Percentiles rank a stretch among this genome's conserved stretches.
Conservation (phyloP, 768 basidiomycete genomes). For the Suillus fuscotomentosus region DNA sequence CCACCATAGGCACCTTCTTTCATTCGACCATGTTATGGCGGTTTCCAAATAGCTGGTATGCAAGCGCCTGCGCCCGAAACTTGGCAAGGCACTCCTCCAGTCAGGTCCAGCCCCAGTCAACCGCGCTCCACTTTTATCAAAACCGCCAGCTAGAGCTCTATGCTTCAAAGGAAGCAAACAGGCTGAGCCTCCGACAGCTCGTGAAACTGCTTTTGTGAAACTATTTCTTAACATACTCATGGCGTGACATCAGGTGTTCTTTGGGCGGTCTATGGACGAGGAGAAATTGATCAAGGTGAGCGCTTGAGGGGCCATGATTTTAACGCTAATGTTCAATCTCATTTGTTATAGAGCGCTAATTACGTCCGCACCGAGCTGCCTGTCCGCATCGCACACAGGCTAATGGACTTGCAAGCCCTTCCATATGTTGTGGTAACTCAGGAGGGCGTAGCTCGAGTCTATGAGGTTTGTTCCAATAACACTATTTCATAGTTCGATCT, state of each 20-base stretch:
- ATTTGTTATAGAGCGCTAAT: conserved; percentile 67
- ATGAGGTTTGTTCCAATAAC: conserved; percentile 57
- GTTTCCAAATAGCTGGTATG: conserved; percentile 7
- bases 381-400: conserved; percentile 81
- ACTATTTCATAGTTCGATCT: neutral
- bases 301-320: neutral
- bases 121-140: conserved; percentile 71
- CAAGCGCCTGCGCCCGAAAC: conserved; percentile 6
- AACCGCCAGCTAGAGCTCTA: conserved; percentile 81
- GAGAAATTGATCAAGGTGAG: conserved; percentile 74
- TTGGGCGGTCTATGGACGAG: conserved; percentile 78
- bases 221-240: conserved; percentile 8
- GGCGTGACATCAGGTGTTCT: conserved; percentile 60
- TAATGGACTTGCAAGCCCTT: conserved; percentile 82
- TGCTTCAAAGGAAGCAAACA: conserved; percentile 69
- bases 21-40: conserved; percentile 26
- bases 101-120: conserved; percentile 31
- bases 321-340: neutral
- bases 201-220: conserved; percentile 37
- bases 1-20: conserved; percentile 1
- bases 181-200: conserved; percentile 76
- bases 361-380: conserved; percentile 90
- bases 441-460: conserved; percentile 79
- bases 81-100: neutral
- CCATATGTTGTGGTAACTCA: conserved; percentile 88